These are phyloP conservation scores for Penicillium expansum DNA, from an alignment of 2,329 filamentous ascomycete species.

Conservation along the genomic window DNA sequence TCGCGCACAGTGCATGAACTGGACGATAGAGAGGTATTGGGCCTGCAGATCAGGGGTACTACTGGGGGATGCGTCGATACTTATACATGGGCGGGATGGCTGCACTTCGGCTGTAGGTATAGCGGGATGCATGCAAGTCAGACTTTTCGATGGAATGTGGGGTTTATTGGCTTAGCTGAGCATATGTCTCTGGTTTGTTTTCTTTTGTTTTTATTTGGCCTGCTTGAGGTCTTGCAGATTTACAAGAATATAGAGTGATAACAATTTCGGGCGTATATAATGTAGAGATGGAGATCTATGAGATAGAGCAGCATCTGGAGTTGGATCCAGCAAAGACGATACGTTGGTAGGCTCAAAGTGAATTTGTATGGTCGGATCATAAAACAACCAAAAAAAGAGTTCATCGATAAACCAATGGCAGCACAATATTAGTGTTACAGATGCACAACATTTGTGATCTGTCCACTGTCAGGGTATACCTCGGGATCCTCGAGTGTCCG, in stretches of 20 bases:
- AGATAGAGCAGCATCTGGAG: background rate
- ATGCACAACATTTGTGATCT: conserved; percentile 19
- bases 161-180: conserved; percentile 3
- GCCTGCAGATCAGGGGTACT: conserved; percentile 21
- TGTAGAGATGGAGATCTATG: background rate
- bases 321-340: background rate
- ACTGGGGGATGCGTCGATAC: conserved; percentile 14
- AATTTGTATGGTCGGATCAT: conserved; percentile 10
- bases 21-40: conserved; percentile 3
- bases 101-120: conserved; percentile 11
- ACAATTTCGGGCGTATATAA: background rate
- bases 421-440: background rate
- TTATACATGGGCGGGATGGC: conserved; percentile 15
- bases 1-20: conserved; percentile 8
- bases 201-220: background rate
- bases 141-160: conserved; percentile 29
- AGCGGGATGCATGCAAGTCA: conserved; percentile 24
- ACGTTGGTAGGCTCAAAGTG: background rate
- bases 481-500: background rate
- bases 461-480: conserved; percentile 17
- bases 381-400: background rate
- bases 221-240: too few relatives aligned
- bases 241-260: too few relatives aligned
- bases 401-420: conserved; percentile 12
- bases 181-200: conserved; percentile 5